Base-by-base conservation (phyloP, 2,329 filamentous ascomycete genomes). In the Diplodia sapinea region DNA sequence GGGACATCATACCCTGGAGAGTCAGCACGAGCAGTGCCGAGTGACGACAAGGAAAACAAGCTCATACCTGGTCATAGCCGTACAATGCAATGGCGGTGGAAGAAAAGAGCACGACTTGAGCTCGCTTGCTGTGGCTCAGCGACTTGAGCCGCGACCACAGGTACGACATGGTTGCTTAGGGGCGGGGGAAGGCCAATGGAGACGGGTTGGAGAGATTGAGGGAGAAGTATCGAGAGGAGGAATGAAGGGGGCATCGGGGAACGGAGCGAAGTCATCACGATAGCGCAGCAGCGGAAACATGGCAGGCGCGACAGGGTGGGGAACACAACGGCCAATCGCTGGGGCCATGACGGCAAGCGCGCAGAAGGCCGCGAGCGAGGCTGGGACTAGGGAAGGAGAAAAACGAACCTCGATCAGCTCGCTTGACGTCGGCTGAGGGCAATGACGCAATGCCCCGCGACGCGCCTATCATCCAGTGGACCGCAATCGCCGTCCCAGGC, bases 41-140 rank as follows among this genome's bases (percentile, higher is more conserved):
- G 11, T 12, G n/a, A 31, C 20, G 5, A 40, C 17, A 23, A 12
- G 17, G 33, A 4, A 3, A 20, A 36, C 13, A 8, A 11, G 38
- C 23, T 31, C 54, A 11, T 52, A 67, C 66, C 70, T 78, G 74
- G 55, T 78, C 81, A 69, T 83, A 83, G 54, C 83, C 83, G 78
- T 86, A 85, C 57, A 86, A 79, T 65, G 84, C 83, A 69, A 86
- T 85, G 3, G 84, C 84, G 3, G 82, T 85, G 56, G 81, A 81
- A 33, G 81, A 83, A 76, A 86, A 85, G 68, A 84, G 74, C 54
- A 86, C 82, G 68, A 86, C 82, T 74, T 86, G 79, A 23, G 75
- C 76, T 73, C 81, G 77, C 72, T 82, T 82, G 74, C 52, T 55
- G 29, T 50, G 36, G 52, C 20, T 31, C 38, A 66, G 40, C 52